A percentile compares a stretch with the other conserved stretches of the same genome.
These are phyloP conservation scores for Candida xyloterini DNA, from an alignment of 805 yeast species.

Conservation along the genomic window DNA sequence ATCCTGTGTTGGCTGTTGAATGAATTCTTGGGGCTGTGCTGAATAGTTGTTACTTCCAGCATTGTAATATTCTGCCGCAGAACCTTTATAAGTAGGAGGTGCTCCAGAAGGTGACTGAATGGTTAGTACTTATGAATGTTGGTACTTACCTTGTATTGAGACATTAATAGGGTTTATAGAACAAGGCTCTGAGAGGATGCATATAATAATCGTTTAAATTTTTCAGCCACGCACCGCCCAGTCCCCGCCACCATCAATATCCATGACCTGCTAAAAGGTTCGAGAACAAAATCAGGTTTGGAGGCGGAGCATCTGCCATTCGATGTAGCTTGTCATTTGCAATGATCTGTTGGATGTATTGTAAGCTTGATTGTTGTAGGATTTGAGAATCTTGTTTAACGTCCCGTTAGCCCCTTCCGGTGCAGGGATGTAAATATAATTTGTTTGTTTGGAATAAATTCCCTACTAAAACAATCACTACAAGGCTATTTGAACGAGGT, in stretches of 20 bases:
- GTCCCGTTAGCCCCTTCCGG: not conserved
- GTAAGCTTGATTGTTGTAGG: not conserved
- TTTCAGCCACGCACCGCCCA: constrained; percentile 1
- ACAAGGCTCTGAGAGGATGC: not conserved
- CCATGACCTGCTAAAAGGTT: too few relatives aligned
- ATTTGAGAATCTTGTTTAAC: too few relatives aligned
- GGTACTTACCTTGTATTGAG: constrained; percentile 12
- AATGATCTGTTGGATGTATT: too few relatives aligned
- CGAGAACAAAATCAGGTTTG: not conserved
- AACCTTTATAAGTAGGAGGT: constrained; percentile 10
- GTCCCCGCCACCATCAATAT: not conserved
- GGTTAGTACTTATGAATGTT: not conserved
- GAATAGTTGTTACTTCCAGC: constrained; percentile 6
- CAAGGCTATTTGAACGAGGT: not conserved
- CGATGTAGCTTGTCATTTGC: too few relatives aligned
- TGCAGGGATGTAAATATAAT: constrained; percentile 5
- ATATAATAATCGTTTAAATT: not conserved
- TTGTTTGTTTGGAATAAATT: constrained; percentile 10
- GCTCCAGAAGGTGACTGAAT: constrained; percentile 10
- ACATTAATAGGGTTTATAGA: not conserved
- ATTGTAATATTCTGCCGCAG: constrained; percentile 17
- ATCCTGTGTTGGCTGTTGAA: constrained; percentile 13
- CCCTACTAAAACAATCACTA: constrained; percentile 2
- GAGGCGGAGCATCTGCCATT: not conserved
- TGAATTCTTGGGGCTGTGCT: constrained; percentile 7